phyloP scores from a whole-genome alignment of 306 rosid genomes.

The Cotoneaster glaucophyllus region DNA sequence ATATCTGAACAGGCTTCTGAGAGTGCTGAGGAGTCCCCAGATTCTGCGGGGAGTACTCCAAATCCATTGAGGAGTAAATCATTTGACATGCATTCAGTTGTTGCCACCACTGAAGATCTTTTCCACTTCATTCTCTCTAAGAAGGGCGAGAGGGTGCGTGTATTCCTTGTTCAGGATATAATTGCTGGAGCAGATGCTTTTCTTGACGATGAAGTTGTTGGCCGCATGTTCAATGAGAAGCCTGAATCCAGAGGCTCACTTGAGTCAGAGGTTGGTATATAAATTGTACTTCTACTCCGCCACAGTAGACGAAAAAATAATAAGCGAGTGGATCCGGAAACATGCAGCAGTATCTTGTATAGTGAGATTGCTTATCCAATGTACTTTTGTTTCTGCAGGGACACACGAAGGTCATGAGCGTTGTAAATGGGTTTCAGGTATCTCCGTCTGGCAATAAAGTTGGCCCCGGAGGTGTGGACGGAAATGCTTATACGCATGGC shows the following conservation, averaged over 20 bases:
- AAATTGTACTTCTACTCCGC: not conserved
- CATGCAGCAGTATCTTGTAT: not conserved
- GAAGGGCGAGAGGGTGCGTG: conserved; percentile 86
- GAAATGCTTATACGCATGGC: conserved; percentile 73
- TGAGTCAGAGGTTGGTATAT: conserved; percentile 3
- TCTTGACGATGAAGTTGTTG: conserved; percentile 61
- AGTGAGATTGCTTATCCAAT: not conserved
- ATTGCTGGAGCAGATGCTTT: conserved; percentile 59
- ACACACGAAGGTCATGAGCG: conserved; percentile 45
- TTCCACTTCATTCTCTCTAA: conserved; percentile 66
- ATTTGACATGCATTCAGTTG: conserved; percentile 84
- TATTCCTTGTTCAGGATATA: conserved; percentile 74
- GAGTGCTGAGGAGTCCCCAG: conserved; percentile 36
- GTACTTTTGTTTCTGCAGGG: conserved; percentile 37
- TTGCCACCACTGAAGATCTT: conserved; percentile 86
- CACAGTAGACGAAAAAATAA: too few species aligned
- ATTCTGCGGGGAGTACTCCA: conserved; percentile 33
- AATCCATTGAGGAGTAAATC: conserved; percentile 63
- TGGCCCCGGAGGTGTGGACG: conserved; percentile 83
- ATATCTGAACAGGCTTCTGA: conserved; percentile 93
- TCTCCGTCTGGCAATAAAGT: conserved; percentile 51
- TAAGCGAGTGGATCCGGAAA: not conserved
- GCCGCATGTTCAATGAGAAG: conserved; percentile 31
- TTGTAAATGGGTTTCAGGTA: conserved; percentile 51
- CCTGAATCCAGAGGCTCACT: conserved; percentile 25